Conservation (phyloP, 805 yeast genomes). For the Saturnispora gosingensis region DNA sequence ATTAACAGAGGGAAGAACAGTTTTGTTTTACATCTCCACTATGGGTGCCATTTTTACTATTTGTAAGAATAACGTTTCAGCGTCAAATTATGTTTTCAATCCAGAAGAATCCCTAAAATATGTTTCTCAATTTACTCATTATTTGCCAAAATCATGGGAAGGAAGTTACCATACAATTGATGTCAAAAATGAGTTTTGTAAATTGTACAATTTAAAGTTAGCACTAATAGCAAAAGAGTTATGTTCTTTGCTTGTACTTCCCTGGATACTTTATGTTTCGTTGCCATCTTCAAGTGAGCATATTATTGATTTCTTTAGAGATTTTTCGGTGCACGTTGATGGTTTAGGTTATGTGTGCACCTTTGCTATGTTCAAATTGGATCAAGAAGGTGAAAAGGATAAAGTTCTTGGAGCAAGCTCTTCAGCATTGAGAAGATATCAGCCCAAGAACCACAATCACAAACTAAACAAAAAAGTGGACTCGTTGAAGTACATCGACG, state of each 20-base stretch:
- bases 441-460: conserved; percentile 10
- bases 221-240: conserved; percentile 67
- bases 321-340: conserved; percentile 81
- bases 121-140: conserved; percentile 84
- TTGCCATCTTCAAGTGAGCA: conserved; percentile 64
- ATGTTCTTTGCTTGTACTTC: conserved; percentile 73
- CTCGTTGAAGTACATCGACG: conserved; percentile 11
- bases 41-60: conserved; percentile 87
- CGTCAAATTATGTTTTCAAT: conserved; percentile 62
- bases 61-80: conserved; percentile 59
- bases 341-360: conserved; percentile 93
- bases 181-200: conserved; percentile 76
- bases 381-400: conserved; percentile 36
- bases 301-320: conserved; percentile 86
- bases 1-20: conserved; percentile 69
- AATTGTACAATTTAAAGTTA: conserved; percentile 64
- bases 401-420: conserved; percentile 11
- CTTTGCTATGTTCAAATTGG: conserved; percentile 85
- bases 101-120: conserved; percentile 81
- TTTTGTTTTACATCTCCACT: conserved; percentile 77
- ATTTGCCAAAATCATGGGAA: conserved; percentile 81
- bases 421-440: not conserved
- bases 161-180: conserved; percentile 75
- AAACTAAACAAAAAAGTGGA: conserved; percentile 19
- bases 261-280: conserved; percentile 81